phyloP scores from a whole-genome alignment of 106 monocot species.

The Acanthochlamys bracteata region DNA sequence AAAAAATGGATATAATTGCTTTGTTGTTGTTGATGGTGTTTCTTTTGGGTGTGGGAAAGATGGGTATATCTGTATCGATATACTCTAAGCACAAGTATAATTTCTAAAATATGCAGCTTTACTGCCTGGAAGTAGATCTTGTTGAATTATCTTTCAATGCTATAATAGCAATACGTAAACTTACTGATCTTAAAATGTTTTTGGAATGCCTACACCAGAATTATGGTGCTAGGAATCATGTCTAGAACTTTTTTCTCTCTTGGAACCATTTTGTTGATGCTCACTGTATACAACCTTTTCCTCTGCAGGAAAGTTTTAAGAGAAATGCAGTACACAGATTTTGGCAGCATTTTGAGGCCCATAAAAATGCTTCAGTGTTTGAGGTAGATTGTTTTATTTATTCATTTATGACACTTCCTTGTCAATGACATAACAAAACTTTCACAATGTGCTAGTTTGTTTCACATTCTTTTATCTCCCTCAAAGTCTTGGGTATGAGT shows the following conservation, averaged over 20 bases:
- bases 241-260: background rate
- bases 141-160: too few species aligned
- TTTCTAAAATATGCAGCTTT: too few species aligned
- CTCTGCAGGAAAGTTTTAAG: slow-evolving; percentile 63
- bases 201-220: too few species aligned
- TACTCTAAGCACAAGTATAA: too few species aligned
- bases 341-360: slow-evolving; percentile 60
- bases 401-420: slow-evolving; percentile 2
- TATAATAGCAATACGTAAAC: too few species aligned
- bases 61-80: too few species aligned
- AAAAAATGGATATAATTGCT: too few species aligned
- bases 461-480: background rate
- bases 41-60: too few species aligned
- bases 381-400: slow-evolving; percentile 27
- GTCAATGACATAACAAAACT: background rate
- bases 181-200: too few species aligned
- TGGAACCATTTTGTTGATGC: background rate
- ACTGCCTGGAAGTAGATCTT: too few species aligned
- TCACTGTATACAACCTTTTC: background rate
- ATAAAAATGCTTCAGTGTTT: slow-evolving; percentile 15
- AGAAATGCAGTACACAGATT: slow-evolving; percentile 48
- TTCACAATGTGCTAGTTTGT: background rate
- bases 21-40: too few species aligned
- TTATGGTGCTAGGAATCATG: background rate
- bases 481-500: background rate